These are phyloP conservation scores for Emmonsia crescens DNA, from an alignment of 2,329 filamentous ascomycete species.

Conservation along the genomic window DNA sequence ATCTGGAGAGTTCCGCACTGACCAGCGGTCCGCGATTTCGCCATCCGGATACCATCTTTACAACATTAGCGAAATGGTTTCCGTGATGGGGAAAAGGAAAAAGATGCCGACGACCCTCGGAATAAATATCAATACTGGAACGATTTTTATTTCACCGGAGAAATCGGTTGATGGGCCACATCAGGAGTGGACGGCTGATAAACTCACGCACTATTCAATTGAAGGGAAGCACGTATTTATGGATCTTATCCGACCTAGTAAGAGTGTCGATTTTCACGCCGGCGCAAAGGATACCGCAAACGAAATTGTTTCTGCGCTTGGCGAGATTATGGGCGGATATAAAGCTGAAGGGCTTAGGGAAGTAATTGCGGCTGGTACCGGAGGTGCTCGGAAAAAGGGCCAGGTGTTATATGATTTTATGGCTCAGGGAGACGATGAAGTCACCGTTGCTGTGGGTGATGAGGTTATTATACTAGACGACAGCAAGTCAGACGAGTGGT, in stretches of 20 bases:
- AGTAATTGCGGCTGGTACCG: conserved; percentile 68
- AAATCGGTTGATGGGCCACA: conserved; percentile 70
- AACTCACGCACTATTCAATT: conserved; percentile 92
- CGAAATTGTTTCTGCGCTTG: conserved; percentile 79
- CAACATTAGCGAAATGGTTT: conserved; percentile 95
- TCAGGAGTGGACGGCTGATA: conserved; percentile 89
- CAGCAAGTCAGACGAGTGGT: conserved; percentile 92
- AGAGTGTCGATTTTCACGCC: conserved; percentile 92
- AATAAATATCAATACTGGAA: conserved; percentile 79
- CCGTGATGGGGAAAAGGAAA: conserved; percentile 92
- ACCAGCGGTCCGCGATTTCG: conserved; percentile 37
- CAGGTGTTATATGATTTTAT: conserved; percentile 89
- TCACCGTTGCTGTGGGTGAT: conserved; percentile 79
- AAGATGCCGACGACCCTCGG: conserved; percentile 97
- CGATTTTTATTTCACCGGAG: conserved; percentile 84
- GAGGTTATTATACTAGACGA: conserved; percentile 88
- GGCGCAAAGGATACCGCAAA: conserved; percentile 93
- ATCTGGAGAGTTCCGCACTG: conserved; percentile 34
- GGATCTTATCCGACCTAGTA: conserved; percentile 82
- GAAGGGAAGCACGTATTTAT: conserved; percentile 98
- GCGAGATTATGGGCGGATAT: conserved; percentile 77
- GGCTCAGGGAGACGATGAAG: conserved; percentile 93
- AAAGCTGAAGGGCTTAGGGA: conserved; percentile 73
- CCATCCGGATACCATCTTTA: conserved; percentile 86
- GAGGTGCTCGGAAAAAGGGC: conserved; percentile 66